These are phyloP conservation scores for slime mould (Dictyostelium discoideum) DNA, from an alignment of 78 protist species.

Conservation along the genomic window DNA sequence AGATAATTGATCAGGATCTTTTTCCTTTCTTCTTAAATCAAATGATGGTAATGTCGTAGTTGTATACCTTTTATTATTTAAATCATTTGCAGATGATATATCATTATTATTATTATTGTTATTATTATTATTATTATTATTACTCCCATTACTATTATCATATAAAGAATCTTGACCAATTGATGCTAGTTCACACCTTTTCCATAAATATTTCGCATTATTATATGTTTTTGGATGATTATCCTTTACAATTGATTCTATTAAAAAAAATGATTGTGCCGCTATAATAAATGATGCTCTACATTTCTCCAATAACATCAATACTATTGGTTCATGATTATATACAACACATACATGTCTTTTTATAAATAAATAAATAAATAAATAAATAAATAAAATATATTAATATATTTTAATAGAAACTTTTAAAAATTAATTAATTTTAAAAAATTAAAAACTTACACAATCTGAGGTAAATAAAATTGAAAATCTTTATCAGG, in stretches of 20 bases:
- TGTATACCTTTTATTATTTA: not conserved
- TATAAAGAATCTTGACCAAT: not conserved
- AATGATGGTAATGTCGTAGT: conserved; percentile 1
- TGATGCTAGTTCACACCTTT: conserved; percentile 44
- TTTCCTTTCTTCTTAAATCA: not conserved
- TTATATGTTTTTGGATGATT: conserved; percentile 34
- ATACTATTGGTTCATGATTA: conserved; percentile 44
- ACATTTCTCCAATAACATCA: conserved; percentile 62
- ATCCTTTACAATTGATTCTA: conserved; percentile 31
- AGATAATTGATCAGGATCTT: not conserved
- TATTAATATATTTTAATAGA: no score
- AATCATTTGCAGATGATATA: not conserved
- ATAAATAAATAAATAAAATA: no score
- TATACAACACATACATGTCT: conserved; percentile 64
- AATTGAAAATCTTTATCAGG: conserved; percentile 62
- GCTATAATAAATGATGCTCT: conserved; percentile 53
- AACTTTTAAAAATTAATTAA: no score
- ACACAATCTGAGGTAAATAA: conserved; percentile 65
- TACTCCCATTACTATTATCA: not conserved
- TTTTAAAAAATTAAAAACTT: not conserved
- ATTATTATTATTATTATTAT: not conserved
- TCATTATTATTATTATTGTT: not conserved
- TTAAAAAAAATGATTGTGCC: conserved; percentile 42
- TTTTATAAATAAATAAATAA: no score
- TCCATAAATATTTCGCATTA: conserved; percentile 43